Evolutionary conservation across 2,329 filamentous ascomycete species (phyloP).

Genomic region (Hypoxylon sp.): DNA sequence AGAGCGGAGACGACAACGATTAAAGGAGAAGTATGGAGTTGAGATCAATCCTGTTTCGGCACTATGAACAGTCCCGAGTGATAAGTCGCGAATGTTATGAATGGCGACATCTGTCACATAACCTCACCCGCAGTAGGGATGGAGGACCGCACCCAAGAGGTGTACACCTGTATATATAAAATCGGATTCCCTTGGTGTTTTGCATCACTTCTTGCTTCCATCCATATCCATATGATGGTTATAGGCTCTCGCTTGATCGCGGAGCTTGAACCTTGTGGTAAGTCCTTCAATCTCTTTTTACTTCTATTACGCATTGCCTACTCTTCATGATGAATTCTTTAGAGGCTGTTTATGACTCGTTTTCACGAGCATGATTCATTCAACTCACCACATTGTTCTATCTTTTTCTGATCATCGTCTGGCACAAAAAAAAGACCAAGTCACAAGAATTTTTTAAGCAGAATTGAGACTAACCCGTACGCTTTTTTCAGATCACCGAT

Average conservation of each 20-base stretch:
- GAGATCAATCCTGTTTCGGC: conserved; percentile 79
- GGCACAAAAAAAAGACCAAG: conserved; percentile 14
- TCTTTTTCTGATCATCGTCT: conserved; percentile 50
- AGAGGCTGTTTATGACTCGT: conserved; percentile 59
- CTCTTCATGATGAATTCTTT: conserved; percentile 54
- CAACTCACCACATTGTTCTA: conserved; percentile 55
- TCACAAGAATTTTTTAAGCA: background rate
- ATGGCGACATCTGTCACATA: conserved; percentile 7
- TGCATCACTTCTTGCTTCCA: background rate
- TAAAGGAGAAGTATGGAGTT: conserved; percentile 90
- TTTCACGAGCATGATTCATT: conserved; percentile 55
- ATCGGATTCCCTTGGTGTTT: conserved; percentile 42
- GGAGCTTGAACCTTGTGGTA: conserved; percentile 40
- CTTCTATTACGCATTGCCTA: background rate
- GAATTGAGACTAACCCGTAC: conserved; percentile 25
- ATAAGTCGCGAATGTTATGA: conserved; percentile 1
- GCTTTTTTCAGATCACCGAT: conserved; percentile 18
- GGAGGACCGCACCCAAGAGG: conserved; percentile 8
- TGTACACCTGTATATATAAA: conserved; percentile 50
- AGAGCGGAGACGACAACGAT: conserved; percentile 83
- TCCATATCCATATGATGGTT: conserved; percentile 3
- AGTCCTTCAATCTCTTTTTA: conserved; percentile 18
- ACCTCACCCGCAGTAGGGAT: conserved; percentile 12
- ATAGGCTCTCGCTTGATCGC: conserved; percentile 2
- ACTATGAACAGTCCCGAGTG: background rate